Base-by-base conservation (phyloP, 169 alveolate species). In the Cystoisospora suis region DNA sequence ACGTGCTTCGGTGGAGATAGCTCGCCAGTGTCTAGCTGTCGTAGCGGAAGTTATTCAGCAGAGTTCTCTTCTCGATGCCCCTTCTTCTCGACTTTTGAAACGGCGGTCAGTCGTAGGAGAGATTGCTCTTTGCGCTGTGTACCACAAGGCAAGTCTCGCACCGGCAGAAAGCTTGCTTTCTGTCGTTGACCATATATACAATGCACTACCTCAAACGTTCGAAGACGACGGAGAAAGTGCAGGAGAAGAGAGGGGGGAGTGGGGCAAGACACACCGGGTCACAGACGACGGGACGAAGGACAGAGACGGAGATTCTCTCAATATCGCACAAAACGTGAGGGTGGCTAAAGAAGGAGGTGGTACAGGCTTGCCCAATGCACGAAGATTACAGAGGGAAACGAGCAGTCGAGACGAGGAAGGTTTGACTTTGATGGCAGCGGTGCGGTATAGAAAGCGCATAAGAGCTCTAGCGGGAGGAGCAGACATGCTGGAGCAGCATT, bases 401-500 rank as follows among this genome's bases (percentile, higher is more conserved):
- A 20, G 29, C 42, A 65, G 77, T 12, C 27, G 77, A 65, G 77
- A n/a, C 36, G 34, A 17, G 45, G 44, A 49, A 7, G 77, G 42
- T 1, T 65, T 17, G n/a, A n/a, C n/a, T n/a, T n/a, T n/a, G n/a
- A n/a, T n/a, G 29, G 65, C 65, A 15, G 65, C 23, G 65, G 38
- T 40, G 83, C 38, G 42, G 83, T 29, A 38, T n/a, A 23, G 83
- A 38, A 72, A 38, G 23, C 83, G 83, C 56, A 46, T 38, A 17
- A 46, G 83, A 12, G 83, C 42, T 36, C 53, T 72, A 34, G 83
- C 83, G 49, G 83, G 83, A 36, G 83, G 83, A 9, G 83, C 83
- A 5, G 83, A 72, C 56, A 72, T 72, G 83, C 53, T 72, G 83
- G 83, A 72, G 83, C 83, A 72, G 56, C 83, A 72, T 32, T 38